phyloP scores from a whole-genome alignment of 352 stramenopile species.

The Phytophthora pseudosyringae region DNA sequence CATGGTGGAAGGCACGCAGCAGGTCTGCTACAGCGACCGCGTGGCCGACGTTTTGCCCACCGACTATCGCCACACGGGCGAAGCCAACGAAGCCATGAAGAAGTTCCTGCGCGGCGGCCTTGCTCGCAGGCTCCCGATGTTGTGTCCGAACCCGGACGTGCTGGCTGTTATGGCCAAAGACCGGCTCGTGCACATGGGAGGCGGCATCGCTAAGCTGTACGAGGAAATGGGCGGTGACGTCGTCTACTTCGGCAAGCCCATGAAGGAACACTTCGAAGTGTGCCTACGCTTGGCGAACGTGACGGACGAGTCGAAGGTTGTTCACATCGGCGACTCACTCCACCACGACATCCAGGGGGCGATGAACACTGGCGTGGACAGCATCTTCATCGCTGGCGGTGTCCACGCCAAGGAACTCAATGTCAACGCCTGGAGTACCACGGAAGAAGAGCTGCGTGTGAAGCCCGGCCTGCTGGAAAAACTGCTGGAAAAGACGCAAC shows the following conservation, averaged over 20 bases:
- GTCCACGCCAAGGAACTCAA: conserved; percentile 60
- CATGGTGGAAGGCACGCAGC: conserved; percentile 61
- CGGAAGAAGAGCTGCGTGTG: conserved; percentile 32
- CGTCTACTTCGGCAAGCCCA: conserved; percentile 88
- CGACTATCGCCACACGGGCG: conserved; percentile 52
- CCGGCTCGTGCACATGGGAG: conserved; percentile 63
- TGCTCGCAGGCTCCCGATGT: conserved; percentile 66
- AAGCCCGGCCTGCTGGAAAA: conserved; percentile 36
- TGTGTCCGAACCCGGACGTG: conserved; percentile 91
- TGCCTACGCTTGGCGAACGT: conserved; percentile 48
- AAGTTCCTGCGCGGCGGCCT: conserved; percentile 60
- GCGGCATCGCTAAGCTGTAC: conserved; percentile 86
- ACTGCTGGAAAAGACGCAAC: conserved; percentile 29
- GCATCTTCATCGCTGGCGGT: conserved; percentile 64
- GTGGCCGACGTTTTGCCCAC: conserved; percentile 40
- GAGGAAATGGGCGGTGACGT: conserved; percentile 74
- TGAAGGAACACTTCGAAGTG: conserved; percentile 78
- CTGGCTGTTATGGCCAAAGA: conserved; percentile 71
- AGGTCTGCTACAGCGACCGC: conserved; percentile 57
- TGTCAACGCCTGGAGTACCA: conserved; percentile 36
- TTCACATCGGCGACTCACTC: conserved; percentile 74
- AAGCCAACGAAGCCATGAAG: conserved; percentile 44
- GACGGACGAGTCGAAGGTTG: conserved; percentile 41
- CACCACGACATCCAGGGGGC: conserved; percentile 73
- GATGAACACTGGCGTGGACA: conserved; percentile 53